These are phyloP conservation scores for Penicillium italicum DNA, from an alignment of 2,329 filamentous ascomycete genomes.

Conservation along the genomic window DNA sequence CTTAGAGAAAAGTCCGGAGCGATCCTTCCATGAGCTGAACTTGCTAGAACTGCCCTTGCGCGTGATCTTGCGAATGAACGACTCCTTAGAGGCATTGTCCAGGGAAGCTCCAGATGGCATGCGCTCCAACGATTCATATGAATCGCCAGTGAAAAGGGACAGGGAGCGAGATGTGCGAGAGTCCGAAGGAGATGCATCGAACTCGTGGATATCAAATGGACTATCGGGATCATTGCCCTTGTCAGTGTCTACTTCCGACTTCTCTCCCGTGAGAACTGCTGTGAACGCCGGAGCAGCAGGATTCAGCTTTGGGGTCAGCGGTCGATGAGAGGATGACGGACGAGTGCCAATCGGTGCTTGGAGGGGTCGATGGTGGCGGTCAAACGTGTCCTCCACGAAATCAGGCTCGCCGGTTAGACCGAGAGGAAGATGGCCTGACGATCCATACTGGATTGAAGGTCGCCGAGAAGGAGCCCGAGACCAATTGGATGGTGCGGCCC, in stretches of 20 bases:
- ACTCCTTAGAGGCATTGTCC: slow-evolving; percentile 45
- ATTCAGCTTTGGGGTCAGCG: slow-evolving; percentile 64
- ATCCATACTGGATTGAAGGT: slow-evolving; percentile 74
- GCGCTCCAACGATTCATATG: slow-evolving; percentile 48
- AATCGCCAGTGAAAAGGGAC: slow-evolving; percentile 46
- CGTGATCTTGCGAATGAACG: slow-evolving; percentile 51
- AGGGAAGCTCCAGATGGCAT: slow-evolving; percentile 43
- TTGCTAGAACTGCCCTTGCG: slow-evolving; percentile 51
- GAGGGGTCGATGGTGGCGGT: slow-evolving; percentile 49
- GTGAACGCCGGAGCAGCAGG: slow-evolving; percentile 87
- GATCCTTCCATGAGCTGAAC: slow-evolving; percentile 52
- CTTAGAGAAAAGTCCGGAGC: slow-evolving; percentile 46
- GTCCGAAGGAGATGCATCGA: slow-evolving; percentile 43
- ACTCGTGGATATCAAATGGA: slow-evolving; percentile 32
- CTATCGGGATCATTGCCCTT: slow-evolving; percentile 33
- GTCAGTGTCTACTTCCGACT: slow-evolving; percentile 42
- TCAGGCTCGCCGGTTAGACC: slow-evolving; percentile 52
- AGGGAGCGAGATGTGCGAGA: slow-evolving; percentile 46
- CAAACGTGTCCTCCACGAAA: slow-evolving; percentile 47
- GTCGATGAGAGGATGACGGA: slow-evolving; percentile 58
- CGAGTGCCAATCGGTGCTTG: slow-evolving; percentile 75
- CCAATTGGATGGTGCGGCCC: slow-evolving; percentile 59
- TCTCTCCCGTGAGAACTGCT: slow-evolving; percentile 58
- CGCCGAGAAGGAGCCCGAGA: slow-evolving; percentile 74
- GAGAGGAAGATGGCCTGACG: slow-evolving; percentile 60